Percentiles rank a stretch among this genome's conserved stretches.
These are phyloP conservation scores for Phycomyces nitens DNA, from an alignment of 192 early-diverging fungal species.

Conservation along the genomic window DNA sequence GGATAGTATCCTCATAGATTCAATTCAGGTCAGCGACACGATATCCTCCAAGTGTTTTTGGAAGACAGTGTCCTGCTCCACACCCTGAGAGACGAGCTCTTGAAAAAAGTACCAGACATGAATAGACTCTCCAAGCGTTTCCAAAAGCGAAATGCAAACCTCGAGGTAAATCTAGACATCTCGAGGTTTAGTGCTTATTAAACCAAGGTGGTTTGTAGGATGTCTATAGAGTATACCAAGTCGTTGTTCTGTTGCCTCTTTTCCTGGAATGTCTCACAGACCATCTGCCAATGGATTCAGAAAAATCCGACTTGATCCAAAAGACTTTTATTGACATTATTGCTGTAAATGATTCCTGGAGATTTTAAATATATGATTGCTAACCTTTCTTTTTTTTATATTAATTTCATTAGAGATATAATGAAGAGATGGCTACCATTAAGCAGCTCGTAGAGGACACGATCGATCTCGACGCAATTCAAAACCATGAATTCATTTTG, in stretches of 20 bases:
- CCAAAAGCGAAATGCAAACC: slow-evolving; percentile 66
- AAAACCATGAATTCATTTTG: slow-evolving; percentile 84
- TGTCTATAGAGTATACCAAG: slow-evolving; percentile 87
- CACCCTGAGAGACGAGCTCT: slow-evolving; percentile 60
- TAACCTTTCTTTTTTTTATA: too few species aligned
- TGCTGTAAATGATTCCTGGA: slow-evolving; percentile 35
- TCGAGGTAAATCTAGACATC: slow-evolving; percentile 47
- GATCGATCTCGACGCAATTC: slow-evolving; percentile 81
- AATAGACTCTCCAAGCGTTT: slow-evolving; percentile 84
- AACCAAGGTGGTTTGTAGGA: slow-evolving; percentile 45
- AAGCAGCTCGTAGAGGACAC: slow-evolving; percentile 87
- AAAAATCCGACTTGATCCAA: slow-evolving; percentile 46
- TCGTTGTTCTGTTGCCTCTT: slow-evolving; percentile 64
- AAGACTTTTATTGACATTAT: slow-evolving; percentile 51
- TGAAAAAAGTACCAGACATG: slow-evolving; percentile 86
- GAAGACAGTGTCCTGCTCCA: slow-evolving; percentile 64
- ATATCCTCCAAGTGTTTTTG: slow-evolving; percentile 67
- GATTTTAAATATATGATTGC: too few species aligned
- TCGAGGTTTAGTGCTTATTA: too few species aligned
- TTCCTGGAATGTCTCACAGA: slow-evolving; percentile 58
- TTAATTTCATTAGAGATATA: slow-evolving; percentile 36
- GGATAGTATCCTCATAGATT: not conserved
- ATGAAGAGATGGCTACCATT: slow-evolving; percentile 58
- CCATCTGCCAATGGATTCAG: slow-evolving; percentile 21
- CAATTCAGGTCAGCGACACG: slow-evolving; percentile 57